Base-by-base conservation (phyloP, 2,329 filamentous ascomycete species). In the Aspergillus pseudoglaucus region DNA sequence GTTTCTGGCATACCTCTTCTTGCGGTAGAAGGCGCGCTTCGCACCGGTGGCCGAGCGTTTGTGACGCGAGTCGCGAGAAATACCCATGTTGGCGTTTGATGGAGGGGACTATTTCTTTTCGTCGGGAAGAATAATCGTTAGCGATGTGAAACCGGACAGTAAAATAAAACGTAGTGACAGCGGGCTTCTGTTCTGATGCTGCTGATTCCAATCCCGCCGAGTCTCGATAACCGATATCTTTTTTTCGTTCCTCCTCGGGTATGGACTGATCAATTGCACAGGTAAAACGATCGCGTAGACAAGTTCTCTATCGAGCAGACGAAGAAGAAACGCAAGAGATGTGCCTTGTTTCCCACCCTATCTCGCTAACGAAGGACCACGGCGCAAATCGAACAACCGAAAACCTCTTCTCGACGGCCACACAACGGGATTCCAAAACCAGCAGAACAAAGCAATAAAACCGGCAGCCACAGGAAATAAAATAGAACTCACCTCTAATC, bases 41-140 rank as follows among this genome's bases (percentile, higher is more conserved):
- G 94, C 93, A 83, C 93, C 94, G 76, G 94, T 88, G 77, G 91
- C 90, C 78, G 90, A 90, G 81, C 93, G 90, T 88, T 98, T 98
- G 86, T 98, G 93, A 82, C 93, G 90, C 76, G 90, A 95, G 81
- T 97, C 91, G 82, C 93, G 88, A 79, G 91, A 96, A 82, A 98
- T 97, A 98, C 93, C 88, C 87, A 91, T 91, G 80, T 85, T 88
- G 87, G 84, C 84, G 78, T 79, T 80, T 79, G 80, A 80, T 85
- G 74, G 60, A 66, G 60, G 64, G 69, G 67, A 70, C 70, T 72
- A 62, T 53, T 46, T 46, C n/a, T 45, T 47, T 44, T 35, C 18
- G 25, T 22, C 45, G 44, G 44, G 47, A 47, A 43, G 48, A 46
- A 48, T 17, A 17, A 35, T 9, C 17, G 37, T 39, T 39, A 39